These are phyloP conservation scores for Trichophyton schoenleinii DNA, from an alignment of 2,329 filamentous ascomycete genomes.

Conservation along the genomic window DNA sequence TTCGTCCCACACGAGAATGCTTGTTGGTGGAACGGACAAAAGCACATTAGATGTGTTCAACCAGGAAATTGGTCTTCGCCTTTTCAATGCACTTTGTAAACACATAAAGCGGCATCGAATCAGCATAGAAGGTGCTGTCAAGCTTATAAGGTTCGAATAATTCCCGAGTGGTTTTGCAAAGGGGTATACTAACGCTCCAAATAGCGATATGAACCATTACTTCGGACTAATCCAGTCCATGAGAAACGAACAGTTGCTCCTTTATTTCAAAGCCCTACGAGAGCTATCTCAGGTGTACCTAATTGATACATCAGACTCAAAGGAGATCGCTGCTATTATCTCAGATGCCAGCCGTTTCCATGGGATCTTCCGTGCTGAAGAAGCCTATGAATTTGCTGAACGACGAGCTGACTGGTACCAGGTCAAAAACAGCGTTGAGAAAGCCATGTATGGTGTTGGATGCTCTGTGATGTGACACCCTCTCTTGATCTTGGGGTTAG, in stretches of 20 bases:
- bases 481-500: background rate
- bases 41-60: constrained; percentile 98
- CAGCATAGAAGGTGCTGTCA: constrained; percentile 77
- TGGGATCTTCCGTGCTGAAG: constrained; percentile 86
- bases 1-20: constrained; percentile 78
- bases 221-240: constrained; percentile 71
- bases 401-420: constrained; percentile 89
- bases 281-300: constrained; percentile 94
- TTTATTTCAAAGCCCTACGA: constrained; percentile 82
- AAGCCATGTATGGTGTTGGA: constrained; percentile 92
- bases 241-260: constrained; percentile 67
- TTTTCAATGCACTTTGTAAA: constrained; percentile 89
- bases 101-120: constrained; percentile 93
- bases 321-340: constrained; percentile 90
- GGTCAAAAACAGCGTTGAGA: constrained; percentile 77
- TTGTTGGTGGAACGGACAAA: constrained; percentile 91
- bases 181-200: background rate
- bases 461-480: constrained; percentile 63
- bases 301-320: constrained; percentile 73
- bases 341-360: constrained; percentile 81
- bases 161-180: background rate
- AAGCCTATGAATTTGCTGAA: constrained; percentile 96
- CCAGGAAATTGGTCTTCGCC: constrained; percentile 83
- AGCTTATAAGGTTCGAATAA: constrained; percentile 55
- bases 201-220: constrained; percentile 87